Conservation (phyloP, 805 yeast genomes). For the Metschnikowia sp. region DNA sequence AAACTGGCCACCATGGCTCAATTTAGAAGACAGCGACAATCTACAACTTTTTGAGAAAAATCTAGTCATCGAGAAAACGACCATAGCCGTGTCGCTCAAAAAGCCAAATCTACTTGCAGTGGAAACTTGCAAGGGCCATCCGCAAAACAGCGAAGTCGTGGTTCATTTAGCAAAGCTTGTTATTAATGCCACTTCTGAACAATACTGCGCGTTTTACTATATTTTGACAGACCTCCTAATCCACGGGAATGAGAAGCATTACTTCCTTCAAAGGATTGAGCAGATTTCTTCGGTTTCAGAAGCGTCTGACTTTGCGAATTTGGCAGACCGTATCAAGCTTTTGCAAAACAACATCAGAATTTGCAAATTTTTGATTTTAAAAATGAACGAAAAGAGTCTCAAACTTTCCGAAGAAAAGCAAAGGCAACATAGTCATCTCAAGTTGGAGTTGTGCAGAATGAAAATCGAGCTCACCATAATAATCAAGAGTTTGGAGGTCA, state of each 20-base stretch:
- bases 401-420: conserved; percentile 20
- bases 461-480: conserved; percentile 32
- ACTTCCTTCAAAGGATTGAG: conserved; percentile 37
- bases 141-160: conserved; percentile 25
- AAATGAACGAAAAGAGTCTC: conserved; percentile 34
- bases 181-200: conserved; percentile 35
- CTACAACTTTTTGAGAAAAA: conserved; percentile 21
- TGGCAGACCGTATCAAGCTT: conserved; percentile 26
- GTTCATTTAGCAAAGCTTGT: conserved; percentile 38
- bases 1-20: conserved; percentile 21
- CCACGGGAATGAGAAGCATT: conserved; percentile 26
- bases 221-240: conserved; percentile 35
- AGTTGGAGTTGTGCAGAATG: conserved; percentile 32
- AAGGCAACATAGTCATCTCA: conserved; percentile 21
- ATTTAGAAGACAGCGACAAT: conserved; percentile 27
- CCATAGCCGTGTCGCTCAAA: conserved; percentile 43
- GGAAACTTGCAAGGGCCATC: conserved; percentile 20
- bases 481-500: conserved; percentile 21
- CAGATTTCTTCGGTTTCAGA: conserved; percentile 38
- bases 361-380: conserved; percentile 35
- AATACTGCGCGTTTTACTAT: conserved; percentile 36
- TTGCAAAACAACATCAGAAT: conserved; percentile 32
- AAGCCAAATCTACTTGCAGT: conserved; percentile 53
- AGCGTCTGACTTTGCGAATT: conserved; percentile 32
- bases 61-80: conserved; percentile 32